phyloP scores from a whole-genome alignment of 768 basidiomycete species.

The Flagelloscypha sp. region DNA sequence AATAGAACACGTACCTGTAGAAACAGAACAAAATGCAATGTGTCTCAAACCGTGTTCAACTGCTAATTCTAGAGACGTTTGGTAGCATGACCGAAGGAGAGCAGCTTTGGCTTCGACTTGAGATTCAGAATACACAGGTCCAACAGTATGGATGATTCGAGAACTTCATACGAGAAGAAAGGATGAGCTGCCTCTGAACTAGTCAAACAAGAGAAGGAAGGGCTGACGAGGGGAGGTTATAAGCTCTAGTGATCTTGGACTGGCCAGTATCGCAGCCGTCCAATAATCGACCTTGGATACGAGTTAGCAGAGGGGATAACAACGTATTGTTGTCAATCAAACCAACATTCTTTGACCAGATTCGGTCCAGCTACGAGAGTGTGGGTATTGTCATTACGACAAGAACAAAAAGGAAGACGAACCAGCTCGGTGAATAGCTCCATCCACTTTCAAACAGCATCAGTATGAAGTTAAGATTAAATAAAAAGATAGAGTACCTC shows the following conservation, averaged over 20 bases:
- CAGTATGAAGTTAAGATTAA: conserved; percentile 1
- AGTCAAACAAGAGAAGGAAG: neutral
- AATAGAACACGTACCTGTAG: neutral
- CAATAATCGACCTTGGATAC: conserved; percentile 45
- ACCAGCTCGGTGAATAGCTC: no score
- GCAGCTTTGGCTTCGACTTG: conserved; percentile 36
- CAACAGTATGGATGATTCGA: conserved; percentile 76
- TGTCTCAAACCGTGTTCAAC: conserved; percentile 50
- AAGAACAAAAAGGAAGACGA: conserved; percentile 5
- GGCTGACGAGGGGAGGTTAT: conserved; percentile 66
- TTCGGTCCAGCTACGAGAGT: conserved; percentile 54
- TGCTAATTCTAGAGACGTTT: conserved; percentile 53
- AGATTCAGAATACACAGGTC: conserved; percentile 51
- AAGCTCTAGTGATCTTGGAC: conserved; percentile 73
- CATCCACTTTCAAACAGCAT: no score
- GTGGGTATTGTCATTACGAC: conserved; percentile 1
- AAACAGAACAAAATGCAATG: conserved; percentile 33
- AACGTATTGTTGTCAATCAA: neutral
- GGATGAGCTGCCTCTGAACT: no score
- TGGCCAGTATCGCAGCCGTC: conserved; percentile 65
- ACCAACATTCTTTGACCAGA: conserved; percentile 63
- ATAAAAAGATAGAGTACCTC: no score
- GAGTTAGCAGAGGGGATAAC: neutral
- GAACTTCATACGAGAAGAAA: conserved; percentile 31
- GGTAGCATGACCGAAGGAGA: conserved; percentile 64